Evolutionary conservation across 768 basidiomycete genomes (phyloP), one percentile per base, ranked within the genome.

Genomic region (Pisolithus tinctorius): DNA sequence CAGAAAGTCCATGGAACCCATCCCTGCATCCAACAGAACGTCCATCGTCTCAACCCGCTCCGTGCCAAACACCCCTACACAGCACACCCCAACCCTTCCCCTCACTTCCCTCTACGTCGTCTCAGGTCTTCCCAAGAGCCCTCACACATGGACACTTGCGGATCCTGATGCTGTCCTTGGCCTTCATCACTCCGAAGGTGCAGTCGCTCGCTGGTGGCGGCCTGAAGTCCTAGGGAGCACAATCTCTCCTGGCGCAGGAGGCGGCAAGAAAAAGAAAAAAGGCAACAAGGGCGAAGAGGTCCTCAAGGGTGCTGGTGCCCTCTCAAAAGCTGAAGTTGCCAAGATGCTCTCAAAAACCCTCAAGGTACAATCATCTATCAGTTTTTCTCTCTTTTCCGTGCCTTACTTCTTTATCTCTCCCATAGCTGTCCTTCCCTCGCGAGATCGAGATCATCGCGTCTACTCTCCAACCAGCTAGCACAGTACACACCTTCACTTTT

Each of bases 401-500:
- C 29, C 52, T 31, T 25, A 13, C 56, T 48, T 48, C 53, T 48
- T 23, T 6, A 47, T 48, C 45, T 4, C 13, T 34, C 30, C 16
- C 38, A 40, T 58, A 93, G 90, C 83, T 94, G 42, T 91, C 91
- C 7, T 93, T 94, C 67, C 83, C 89, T 34, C 86, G 88, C 48
- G 93, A 95, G 66, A 88, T 94, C 40, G 92, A 94, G 65, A 86
- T 97, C 50, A 88, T 97, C 63, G 91, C 93, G 13, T 92, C 93
- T n/a, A 91, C 92, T 0, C 78, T 94, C 9, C 90, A 94, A 59
- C 94, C 94, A 6, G 86, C 93, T 1, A 90, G 89, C 6, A 96
- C 93, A 14, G 84, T 93, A 42, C 92, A 96, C 65, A 86, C 83
- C 0, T 97, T 96, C 70, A 88, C 88, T 4, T 97, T 97, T 63